Conservation (phyloP, 208 protist genomes). For the Crithidia fasciculata region DNA sequence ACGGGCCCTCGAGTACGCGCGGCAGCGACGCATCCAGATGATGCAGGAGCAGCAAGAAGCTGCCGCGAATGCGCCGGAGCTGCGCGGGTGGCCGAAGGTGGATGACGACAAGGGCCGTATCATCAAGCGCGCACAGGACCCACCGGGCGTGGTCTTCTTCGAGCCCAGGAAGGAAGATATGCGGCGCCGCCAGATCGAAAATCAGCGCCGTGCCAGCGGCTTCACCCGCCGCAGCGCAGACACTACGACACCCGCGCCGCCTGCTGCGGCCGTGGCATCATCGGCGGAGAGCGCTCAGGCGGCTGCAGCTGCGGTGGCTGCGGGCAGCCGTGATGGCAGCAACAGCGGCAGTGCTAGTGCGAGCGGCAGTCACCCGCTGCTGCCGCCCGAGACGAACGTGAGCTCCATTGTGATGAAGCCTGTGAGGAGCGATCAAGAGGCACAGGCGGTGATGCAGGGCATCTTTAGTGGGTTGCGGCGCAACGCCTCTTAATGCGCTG, state of each 20-base stretch:
- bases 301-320: not conserved
- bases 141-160: slow-evolving; percentile 69
- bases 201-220: slow-evolving; percentile 29
- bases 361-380: slow-evolving; percentile 7
- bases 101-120: slow-evolving; percentile 66
- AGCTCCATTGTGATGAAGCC: slow-evolving; percentile 30
- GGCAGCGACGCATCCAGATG: slow-evolving; percentile 60
- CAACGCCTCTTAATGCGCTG: slow-evolving; percentile 5
- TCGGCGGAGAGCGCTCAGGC: not conserved
- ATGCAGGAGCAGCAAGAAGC: slow-evolving; percentile 41
- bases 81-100: slow-evolving; percentile 71
- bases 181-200: slow-evolving; percentile 50
- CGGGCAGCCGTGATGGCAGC: not conserved
- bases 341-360: not conserved
- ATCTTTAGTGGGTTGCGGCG: slow-evolving; percentile 36
- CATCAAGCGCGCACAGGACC: slow-evolving; percentile 63
- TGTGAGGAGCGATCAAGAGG: slow-evolving; percentile 39
- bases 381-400: slow-evolving; percentile 41
- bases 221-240: slow-evolving; percentile 8
- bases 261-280: not conserved
- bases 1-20: slow-evolving; percentile 68
- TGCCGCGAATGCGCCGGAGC: slow-evolving; percentile 22
- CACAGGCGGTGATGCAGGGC: slow-evolving; percentile 33
- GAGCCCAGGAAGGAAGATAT: slow-evolving; percentile 60
- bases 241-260: not conserved